Base-by-base conservation (phyloP, 148 eudicot species). In the Diospyros kaki region DNA sequence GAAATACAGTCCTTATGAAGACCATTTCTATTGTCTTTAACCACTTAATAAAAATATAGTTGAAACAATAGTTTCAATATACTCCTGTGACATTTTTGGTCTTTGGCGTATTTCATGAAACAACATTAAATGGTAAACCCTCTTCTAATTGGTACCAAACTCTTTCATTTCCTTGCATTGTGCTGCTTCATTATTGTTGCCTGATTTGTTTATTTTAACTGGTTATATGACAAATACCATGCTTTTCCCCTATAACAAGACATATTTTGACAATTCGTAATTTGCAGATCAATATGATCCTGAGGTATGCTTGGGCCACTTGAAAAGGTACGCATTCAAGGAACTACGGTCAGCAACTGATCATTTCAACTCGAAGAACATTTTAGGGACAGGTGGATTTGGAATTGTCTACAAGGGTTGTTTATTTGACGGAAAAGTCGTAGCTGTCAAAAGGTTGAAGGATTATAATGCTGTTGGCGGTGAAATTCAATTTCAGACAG, bases 371-470 rank as follows among this genome's bases (percentile, higher is more conserved):
- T 75, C 87, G 12, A 93, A 88, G 82, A 88, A 91, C 67, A 93
- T 93, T 68, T 80, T 93, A 6, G 98, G 98, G 62, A 88, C 77
- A 73, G 98, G 98, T 58, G 98, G 98, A 68, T 93, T 89, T 79
- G 98, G 98, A 58, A 84, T 91, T 46, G 98, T 93, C 28, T 93
- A 91, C 83, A 93, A 83, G 69, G 98, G 97, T 64, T 65, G 82
- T 72, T 79, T 93, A 66, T 84, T 81, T 44, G 88, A 93, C 66
- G 97, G 98, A 44, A 93, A 85, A 38, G 60, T 85, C 56, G 92
- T 93, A 18, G 98, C 98, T 46, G 98, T 93, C 68, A 93, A 93
- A 81, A 86, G 98, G 84, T 76, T 93, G 77, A 93, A 88, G 73
- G 94, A 93, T 71, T 88, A 80, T 75, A 88, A 87, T 78, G 78